Percentiles rank a stretch among this genome's conserved stretches.
phyloP scores from a whole-genome alignment of 2,329 filamentous ascomycete genomes.

The Colletotrichum lini region DNA sequence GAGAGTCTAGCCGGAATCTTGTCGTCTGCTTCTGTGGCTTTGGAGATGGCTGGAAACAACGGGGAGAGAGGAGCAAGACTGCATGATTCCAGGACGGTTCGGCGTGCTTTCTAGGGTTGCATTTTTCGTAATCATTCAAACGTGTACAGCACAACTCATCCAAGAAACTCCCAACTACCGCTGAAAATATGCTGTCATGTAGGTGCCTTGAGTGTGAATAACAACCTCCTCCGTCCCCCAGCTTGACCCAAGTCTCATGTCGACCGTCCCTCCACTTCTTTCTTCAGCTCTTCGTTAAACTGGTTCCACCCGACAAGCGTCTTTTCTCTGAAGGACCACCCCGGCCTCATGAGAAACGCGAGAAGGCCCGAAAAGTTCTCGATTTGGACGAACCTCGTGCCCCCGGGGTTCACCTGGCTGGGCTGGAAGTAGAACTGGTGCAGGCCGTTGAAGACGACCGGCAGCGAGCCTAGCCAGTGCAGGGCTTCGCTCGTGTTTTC shows the following conservation, averaged over 20 bases:
- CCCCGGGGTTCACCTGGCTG: slow-evolving; percentile 1
- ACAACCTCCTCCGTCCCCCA: background rate
- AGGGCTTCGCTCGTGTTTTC: slow-evolving; percentile 19
- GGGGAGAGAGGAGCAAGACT: too few relatives aligned
- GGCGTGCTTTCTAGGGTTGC: too few relatives aligned
- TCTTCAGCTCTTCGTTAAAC: slow-evolving; percentile 24
- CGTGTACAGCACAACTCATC: too few relatives aligned
- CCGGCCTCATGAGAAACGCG: slow-evolving; percentile 10
- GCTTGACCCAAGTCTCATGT: background rate
- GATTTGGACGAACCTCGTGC: slow-evolving; percentile 5
- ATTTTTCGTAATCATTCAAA: too few relatives aligned
- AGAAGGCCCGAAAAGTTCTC: slow-evolving; percentile 14
- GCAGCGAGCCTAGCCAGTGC: slow-evolving; percentile 12
- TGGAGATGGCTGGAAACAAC: too few relatives aligned
- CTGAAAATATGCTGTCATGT: background rate
- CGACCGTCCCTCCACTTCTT: slow-evolving; percentile 4
- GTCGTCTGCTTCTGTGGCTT: too few relatives aligned
- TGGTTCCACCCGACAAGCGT: slow-evolving; percentile 2
- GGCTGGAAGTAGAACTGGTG: slow-evolving; percentile 22
- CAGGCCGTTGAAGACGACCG: slow-evolving; percentile 3
- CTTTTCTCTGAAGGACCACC: background rate
- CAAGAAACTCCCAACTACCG: background rate
- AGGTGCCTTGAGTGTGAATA: too few relatives aligned
- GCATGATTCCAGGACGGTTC: too few relatives aligned
- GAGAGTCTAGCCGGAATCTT: background rate